Base-by-base conservation (phyloP, 1,139 yeast genomes). In the Debaryomycetaceae sp. region DNA sequence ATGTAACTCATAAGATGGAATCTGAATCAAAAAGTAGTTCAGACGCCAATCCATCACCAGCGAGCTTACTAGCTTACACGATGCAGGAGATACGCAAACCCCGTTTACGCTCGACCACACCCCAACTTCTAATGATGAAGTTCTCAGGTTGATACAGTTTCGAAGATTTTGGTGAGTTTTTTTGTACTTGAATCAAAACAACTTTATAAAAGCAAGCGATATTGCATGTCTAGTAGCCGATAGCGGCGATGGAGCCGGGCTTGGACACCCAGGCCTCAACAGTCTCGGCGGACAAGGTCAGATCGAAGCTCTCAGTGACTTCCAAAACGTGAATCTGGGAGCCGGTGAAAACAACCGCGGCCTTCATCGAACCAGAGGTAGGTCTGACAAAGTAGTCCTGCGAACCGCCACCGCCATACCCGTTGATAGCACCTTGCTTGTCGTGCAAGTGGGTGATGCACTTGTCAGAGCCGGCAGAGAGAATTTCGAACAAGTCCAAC, bases 331-430 rank as follows among this genome's bases (percentile, higher is more conserved):
- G 71, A 43, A 85, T 66, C 32, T 67, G 60, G 29, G 65, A 48
- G 45, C 77, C 71, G 27, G 58, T 46, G 61, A 91, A 89, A 46
- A 89, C 65, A 41, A 77, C 96, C 42, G 96, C 97, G 47, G 94
- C 96, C 67, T 83, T 86, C 71, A 89, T 66, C 32, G 94, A 68
- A 14, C 78, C 72, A 40, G 65, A 53, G 30, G 82, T 73, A 50
- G 97, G 97, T 72, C 98, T 84, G 16, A 60, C 52, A 56, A 91
- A 85, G 73, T 79, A 88, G 62, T 88, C 94, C 46, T 78, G 69
- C 39, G 95, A 71, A 52, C 95, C 96, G 58, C 94, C 94, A 52
- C 95, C 95, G 33, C 42, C 45, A 34, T 49, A 41, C 29, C 68
- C 45, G 44, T 78, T 77, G 40, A 58, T 45, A 42, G 66, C 56